Base-by-base conservation (phyloP, 176 grass and related monocot species). In the Avena eriantha region DNA sequence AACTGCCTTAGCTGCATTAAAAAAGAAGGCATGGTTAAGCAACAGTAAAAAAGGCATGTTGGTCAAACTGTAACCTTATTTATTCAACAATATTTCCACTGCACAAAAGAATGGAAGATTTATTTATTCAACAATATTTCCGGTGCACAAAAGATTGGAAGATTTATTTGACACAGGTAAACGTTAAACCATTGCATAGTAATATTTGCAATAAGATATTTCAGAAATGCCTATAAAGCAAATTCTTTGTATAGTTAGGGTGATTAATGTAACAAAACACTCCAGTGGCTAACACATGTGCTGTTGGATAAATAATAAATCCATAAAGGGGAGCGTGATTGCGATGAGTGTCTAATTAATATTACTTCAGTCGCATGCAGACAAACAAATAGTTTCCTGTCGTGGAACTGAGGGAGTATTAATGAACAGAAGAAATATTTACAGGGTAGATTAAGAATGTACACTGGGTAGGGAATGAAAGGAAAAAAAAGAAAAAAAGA, bases 1-100 rank as follows among this genome's bases (percentile, higher is more conserved):
- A 96, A 83, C 86, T 96, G 48, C 83, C 90, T 83, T 79, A 98
- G 93, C 93, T 98, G 87, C 76, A 82, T 45, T 76, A 23, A 71
- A 56, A 71, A 47, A 80, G 2, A 70, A 71, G 29, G 33, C 7
- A 81, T 75, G 24, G 60, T 56, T 53, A 69, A 50, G 54, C 17
- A 86, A 74, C 17, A 22, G 12, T 7, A 29, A 29, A 59, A 12
- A 87, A 60, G 71, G 16, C 21, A 49, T 11, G 86, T 34, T 18
- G 53, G 65, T 78, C 39, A 81, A 79, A 82, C 60, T 56, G 21
- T 1, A 57, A 74, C 24, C 63, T 66, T 33, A n/a, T 87, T 56
- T 15, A 58, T 49, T 74, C 63, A 54, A 58, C 29, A 89, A 73
- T 39, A 59, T 67, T 79, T 47, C 58, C 4, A 31, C 29, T 46